Evolutionary conservation across 1,139 yeast species (phyloP), one percentile per base, ranked within the genome.

Genomic region (Taphrina deformans): DNA sequence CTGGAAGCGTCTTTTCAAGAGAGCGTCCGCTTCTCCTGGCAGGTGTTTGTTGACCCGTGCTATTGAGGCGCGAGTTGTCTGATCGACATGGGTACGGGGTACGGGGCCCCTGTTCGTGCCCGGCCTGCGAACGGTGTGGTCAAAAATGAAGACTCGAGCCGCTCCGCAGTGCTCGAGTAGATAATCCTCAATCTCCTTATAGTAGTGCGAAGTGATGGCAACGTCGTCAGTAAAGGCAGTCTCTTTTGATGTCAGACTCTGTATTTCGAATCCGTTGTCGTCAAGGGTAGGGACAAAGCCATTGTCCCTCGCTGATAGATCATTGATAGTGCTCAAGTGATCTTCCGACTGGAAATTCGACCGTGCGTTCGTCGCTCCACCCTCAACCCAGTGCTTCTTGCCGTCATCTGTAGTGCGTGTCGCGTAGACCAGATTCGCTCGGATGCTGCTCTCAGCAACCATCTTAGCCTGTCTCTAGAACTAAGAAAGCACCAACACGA

Each of bases 11-110:
- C 62, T 64, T 55, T 67, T 41, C 29, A 70, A 53, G 26, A 69
- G 65, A 45, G 55, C 55, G 7, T 62, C 70, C 4, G 71, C 70
- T 6, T 66, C 67, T 2, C 70, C 72, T 1, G 70, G 72, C 27
- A 70, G 45, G 55, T 71, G 73, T 27, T 66, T 23, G 10, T 67
- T 67, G 12, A 71, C 72, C 3, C 73, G 69, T 26, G 63, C 65
- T 14, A 63, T 62, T 0, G 71, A 72, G 1, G 73, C 71, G 46
- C 52, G 41, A n/a, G 70, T 67, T 3, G 73, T 70, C 58, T 71
- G 73, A 45, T 71, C 73, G 38, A 70, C 72, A 58, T 71, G 73
- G 12, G 69, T 72, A 9, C 62, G 62, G 21, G 50, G 52, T 3
- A 69, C 71, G 1, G 73, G 73, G 29, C 70, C 69, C 40, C 73